A percentile compares a stretch with the other conserved stretches of the same genome.
Evolutionary conservation across 352 stramenopile genomes (phyloP).

Genomic region (Plasmopara viticola): DNA sequence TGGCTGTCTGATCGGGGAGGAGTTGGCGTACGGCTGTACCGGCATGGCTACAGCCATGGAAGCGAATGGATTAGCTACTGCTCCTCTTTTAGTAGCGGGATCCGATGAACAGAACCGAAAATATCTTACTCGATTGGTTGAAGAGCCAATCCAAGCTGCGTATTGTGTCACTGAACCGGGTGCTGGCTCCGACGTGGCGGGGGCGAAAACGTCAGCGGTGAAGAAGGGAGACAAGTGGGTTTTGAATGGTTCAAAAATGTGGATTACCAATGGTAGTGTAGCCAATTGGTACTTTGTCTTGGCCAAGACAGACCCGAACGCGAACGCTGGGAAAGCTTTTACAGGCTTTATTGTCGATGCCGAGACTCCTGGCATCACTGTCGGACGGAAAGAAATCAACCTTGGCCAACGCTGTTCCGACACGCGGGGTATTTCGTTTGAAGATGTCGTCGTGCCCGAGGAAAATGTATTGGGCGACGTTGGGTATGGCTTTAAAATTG

Average conservation of each 20-base stretch:
- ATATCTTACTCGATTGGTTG: slow-evolving; percentile 79
- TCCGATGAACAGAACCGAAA: slow-evolving; percentile 81
- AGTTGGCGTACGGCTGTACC: slow-evolving; percentile 88
- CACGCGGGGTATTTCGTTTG: slow-evolving; percentile 87
- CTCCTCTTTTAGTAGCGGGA: slow-evolving; percentile 77
- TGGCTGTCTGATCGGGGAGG: slow-evolving; percentile 82
- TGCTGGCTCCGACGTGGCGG: slow-evolving; percentile 84
- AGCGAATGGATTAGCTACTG: slow-evolving; percentile 77
- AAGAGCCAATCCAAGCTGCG: slow-evolving; percentile 75
- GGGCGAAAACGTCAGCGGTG: slow-evolving; percentile 85
- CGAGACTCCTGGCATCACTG: slow-evolving; percentile 78
- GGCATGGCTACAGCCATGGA: slow-evolving; percentile 90
- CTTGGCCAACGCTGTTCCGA: slow-evolving; percentile 88
- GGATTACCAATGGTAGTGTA: slow-evolving; percentile 90
- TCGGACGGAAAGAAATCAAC: slow-evolving; percentile 89
- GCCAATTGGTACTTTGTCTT: slow-evolving; percentile 90
- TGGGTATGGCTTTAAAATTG: slow-evolving; percentile 90
- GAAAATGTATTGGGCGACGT: slow-evolving; percentile 83
- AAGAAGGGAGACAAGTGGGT: slow-evolving; percentile 93
- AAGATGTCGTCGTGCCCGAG: slow-evolving; percentile 83
- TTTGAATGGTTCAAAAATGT: slow-evolving; percentile 91
- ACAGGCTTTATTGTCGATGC: slow-evolving; percentile 88
- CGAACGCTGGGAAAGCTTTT: slow-evolving; percentile 75
- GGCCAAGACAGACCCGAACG: slow-evolving; percentile 80
- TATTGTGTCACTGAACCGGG: slow-evolving; percentile 90